A percentile compares a stretch with the other conserved stretches of the same genome.
These are phyloP conservation scores for Calocera viscosa DNA, from an alignment of 768 basidiomycete genomes.

Conservation along the genomic window DNA sequence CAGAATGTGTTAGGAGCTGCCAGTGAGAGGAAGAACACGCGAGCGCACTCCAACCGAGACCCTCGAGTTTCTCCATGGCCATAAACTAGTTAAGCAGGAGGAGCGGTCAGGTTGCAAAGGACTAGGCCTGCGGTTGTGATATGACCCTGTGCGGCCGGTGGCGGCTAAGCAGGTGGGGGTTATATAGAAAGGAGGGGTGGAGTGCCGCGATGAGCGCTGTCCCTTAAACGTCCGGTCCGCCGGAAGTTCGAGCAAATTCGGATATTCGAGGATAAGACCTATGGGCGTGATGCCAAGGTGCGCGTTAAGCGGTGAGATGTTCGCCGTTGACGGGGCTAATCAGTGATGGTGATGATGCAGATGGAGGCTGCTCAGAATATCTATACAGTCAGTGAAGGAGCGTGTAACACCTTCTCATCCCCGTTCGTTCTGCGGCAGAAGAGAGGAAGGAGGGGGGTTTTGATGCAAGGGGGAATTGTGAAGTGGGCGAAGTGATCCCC, in stretches of 20 bases:
- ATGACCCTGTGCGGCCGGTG: no score
- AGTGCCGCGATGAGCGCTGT: background rate
- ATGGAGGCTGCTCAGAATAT: background rate
- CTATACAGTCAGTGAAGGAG: background rate
- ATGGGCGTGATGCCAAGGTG: background rate
- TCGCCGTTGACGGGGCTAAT: background rate
- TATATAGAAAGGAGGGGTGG: background rate
- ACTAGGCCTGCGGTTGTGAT: background rate
- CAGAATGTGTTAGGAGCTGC: background rate
- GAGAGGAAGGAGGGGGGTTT: background rate
- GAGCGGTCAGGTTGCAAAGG: background rate
- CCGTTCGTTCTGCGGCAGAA: conserved; percentile 7
- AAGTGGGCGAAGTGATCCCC: background rate
- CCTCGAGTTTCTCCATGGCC: conserved; percentile 7
- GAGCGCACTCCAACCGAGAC: background rate
- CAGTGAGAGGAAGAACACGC: background rate
- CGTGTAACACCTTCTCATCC: background rate
- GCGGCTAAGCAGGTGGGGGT: background rate
- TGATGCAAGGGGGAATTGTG: background rate
- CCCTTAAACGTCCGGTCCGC: background rate
- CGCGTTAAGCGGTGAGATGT: background rate
- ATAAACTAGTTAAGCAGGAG: background rate
- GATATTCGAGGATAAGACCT: background rate
- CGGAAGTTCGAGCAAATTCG: conserved; percentile 5
- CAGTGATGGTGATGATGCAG: background rate